Percentiles rank a stretch among this genome's conserved stretches.
These are phyloP conservation scores for Cladobotryum protrusum DNA, from an alignment of 2,329 filamentous ascomycete species.

Conservation along the genomic window DNA sequence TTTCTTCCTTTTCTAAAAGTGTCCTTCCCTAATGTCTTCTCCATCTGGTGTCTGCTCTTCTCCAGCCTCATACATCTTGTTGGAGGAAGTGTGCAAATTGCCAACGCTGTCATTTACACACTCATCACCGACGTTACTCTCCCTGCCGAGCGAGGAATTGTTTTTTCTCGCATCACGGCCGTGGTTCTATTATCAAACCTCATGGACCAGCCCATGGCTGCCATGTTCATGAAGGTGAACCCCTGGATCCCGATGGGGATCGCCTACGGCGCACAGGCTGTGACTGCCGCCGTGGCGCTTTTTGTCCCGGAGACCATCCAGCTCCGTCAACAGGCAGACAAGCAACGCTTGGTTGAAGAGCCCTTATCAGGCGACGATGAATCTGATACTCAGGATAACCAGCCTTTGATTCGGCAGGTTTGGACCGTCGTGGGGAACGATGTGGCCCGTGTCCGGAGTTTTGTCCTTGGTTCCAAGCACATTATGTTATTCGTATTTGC, in stretches of 20 bases:
- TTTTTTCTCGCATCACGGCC: conserved; percentile 35
- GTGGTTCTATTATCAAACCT: conserved; percentile 33
- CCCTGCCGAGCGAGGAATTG: conserved; percentile 29
- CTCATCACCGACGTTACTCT: conserved; percentile 39
- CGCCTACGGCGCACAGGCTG: conserved; percentile 24
- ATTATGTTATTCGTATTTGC: conserved; percentile 34
- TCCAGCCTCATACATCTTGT: conserved; percentile 31
- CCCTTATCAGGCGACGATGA: neutral
- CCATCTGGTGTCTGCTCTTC: conserved; percentile 34
- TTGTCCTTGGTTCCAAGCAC: conserved; percentile 34
- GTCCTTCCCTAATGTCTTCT: conserved; percentile 30
- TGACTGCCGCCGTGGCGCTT: conserved; percentile 24
- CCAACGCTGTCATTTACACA: conserved; percentile 40
- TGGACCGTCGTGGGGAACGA: conserved; percentile 24
- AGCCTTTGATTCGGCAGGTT: conserved; percentile 16
- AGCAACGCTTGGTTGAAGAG: conserved; percentile 11
- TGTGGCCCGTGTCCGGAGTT: conserved; percentile 31
- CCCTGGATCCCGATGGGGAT: conserved; percentile 36
- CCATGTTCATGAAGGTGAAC: conserved; percentile 31
- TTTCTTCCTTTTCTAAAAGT: conserved; percentile 20
- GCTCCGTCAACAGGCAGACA: conserved; percentile 26
- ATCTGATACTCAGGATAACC: conserved; percentile 11
- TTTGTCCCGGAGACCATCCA: conserved; percentile 39
- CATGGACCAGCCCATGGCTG: conserved; percentile 34
- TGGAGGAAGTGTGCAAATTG: conserved; percentile 35